Conservation (phyloP, 1,139 yeast species). For the Saccharomycopsis crataegensis region DNA sequence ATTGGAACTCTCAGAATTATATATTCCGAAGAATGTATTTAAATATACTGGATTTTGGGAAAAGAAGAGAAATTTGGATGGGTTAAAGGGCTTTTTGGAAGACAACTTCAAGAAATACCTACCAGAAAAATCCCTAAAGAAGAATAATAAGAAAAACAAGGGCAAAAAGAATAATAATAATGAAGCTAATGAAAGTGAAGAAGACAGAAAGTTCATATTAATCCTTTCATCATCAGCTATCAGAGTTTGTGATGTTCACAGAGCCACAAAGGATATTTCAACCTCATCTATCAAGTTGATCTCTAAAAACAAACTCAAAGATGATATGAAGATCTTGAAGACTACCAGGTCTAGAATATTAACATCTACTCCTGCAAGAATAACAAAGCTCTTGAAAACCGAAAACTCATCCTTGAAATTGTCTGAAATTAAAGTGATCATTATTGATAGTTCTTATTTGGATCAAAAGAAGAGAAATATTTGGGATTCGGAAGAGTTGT, state of each 20-base stretch:
- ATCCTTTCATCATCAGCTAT: slow-evolving; percentile 62
- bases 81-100: slow-evolving; percentile 39
- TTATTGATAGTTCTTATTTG: slow-evolving; percentile 54
- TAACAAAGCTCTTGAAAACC: slow-evolving; percentile 43
- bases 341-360: slow-evolving; percentile 45
- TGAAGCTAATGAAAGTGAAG: slow-evolving; percentile 13
- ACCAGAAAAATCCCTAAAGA: slow-evolving; percentile 27
- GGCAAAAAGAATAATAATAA: slow-evolving; percentile 20
- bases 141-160: slow-evolving; percentile 27
- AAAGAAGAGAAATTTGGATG: slow-evolving; percentile 40
- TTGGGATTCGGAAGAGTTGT: slow-evolving; percentile 43
- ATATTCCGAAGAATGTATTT: slow-evolving; percentile 41
- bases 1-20: slow-evolving; percentile 54
- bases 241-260: slow-evolving; percentile 64
- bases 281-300: slow-evolving; percentile 60
- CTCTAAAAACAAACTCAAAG: slow-evolving; percentile 54
- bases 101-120: slow-evolving; percentile 39
- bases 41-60: slow-evolving; percentile 45
- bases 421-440: slow-evolving; percentile 39
- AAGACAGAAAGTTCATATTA: slow-evolving; percentile 42
- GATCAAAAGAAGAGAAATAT: slow-evolving; percentile 57
- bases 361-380: slow-evolving; percentile 61
- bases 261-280: slow-evolving; percentile 46
- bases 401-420: slow-evolving; percentile 31
- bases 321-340: slow-evolving; percentile 46